phyloP scores from a whole-genome alignment of 805 yeast species.

The Wickerhamiella kurtzmanii region DNA sequence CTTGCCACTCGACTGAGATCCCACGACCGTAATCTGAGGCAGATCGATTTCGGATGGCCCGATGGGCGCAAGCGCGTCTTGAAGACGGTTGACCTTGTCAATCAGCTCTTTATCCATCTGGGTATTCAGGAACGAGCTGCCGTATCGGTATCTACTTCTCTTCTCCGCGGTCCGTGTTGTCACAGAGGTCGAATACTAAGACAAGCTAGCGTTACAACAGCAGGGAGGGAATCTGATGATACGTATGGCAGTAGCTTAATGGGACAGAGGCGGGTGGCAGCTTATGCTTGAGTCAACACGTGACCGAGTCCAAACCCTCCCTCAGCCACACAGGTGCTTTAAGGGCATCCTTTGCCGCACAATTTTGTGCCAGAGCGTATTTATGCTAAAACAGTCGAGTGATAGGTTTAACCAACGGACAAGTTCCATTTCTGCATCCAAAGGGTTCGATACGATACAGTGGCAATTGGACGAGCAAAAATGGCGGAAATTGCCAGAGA shows the following conservation, averaged over 20 bases:
- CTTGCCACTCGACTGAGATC: constrained; percentile 83
- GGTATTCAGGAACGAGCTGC: not conserved
- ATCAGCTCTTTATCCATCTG: constrained; percentile 61
- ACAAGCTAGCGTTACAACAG: too few relatives aligned
- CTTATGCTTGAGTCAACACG: too few relatives aligned
- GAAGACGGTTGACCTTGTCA: constrained; percentile 71
- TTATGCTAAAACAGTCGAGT: not conserved
- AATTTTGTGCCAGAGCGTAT: not conserved
- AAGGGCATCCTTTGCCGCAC: not conserved
- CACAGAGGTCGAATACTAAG: too few relatives aligned
- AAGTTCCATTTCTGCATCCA: not conserved
- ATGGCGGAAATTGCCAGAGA: not conserved
- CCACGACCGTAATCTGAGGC: constrained; percentile 92
- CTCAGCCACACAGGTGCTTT: too few relatives aligned
- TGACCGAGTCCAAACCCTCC: too few relatives aligned
- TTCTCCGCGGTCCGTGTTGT: too few relatives aligned
- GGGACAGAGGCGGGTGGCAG: too few relatives aligned
- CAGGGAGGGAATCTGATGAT: too few relatives aligned
- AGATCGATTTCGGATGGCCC: constrained; percentile 91
- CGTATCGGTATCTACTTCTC: not conserved
- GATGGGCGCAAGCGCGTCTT: constrained; percentile 93
- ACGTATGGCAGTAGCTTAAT: too few relatives aligned
- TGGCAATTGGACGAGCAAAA: not conserved
- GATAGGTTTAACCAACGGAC: not conserved
- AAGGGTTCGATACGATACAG: not conserved